Base-by-base conservation (phyloP, 768 basidiomycete species). In the Hirschioporus abietinus region DNA sequence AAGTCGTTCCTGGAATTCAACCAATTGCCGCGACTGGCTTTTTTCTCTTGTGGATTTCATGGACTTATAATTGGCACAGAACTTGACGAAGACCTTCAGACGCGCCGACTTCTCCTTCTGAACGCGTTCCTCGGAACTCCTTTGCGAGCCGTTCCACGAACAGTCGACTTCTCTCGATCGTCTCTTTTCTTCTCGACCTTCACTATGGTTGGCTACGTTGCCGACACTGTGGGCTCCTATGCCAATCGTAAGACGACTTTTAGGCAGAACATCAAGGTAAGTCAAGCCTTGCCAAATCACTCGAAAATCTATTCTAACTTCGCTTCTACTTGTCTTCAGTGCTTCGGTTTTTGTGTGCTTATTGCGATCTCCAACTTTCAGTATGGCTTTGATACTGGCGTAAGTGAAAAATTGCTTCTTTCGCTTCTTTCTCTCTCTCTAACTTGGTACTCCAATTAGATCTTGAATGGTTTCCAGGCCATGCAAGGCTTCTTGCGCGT, bases 401-500 rank as follows among this genome's bases (percentile, higher is more conserved):
- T 30, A 52, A 62, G 67, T 58, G 9, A 68, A 15, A 20, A 15
- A 1, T 12, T 15, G 12, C 15, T 52, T 20, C 42, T 20, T 10
- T 20, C 12, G 1, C 42, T 20, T 15, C 20, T 52, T 20, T 52
- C 42, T 1, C 4, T 1, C 4, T 15, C 3, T 15, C 42, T 52
- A 52, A 52, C 20, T 52, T 10, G 2, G 12, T 20, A 6, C 42
- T 52, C 20, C 12, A 15, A 20, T 52, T 5, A 52, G 42, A 52
- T 70, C 23, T 60, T 70, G 61, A 70, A 70, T 34, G 70, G 70
- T 23, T 67, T 70, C 64, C 70, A 70, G 30, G 70, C 70, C 7
- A 69, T 66, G 68, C 70, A 69, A 63, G 70, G 70, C 63, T 65
- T 67, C 20, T 25, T 63, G 26, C 25, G 58, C 15, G 62, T 70